Conservation (phyloP, 2,329 filamentous ascomycete species). For the Xylariaceae sp. region DNA sequence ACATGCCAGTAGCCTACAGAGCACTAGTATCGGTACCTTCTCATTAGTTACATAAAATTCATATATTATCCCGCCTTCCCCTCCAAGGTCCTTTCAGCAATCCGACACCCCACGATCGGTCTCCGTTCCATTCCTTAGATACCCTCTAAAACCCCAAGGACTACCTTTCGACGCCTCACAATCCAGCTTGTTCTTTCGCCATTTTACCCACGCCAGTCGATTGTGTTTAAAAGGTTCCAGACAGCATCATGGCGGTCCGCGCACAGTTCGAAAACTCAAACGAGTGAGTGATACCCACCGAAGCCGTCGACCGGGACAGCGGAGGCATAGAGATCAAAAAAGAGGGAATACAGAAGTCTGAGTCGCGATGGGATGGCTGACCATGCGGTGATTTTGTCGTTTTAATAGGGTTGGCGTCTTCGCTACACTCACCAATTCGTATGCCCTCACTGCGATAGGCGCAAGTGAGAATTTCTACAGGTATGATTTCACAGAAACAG, state of each 20-base stretch:
- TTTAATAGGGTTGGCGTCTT: conserved; percentile 86
- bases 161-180: not conserved
- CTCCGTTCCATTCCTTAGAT: not conserved
- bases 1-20: not conserved
- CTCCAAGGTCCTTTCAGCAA: not conserved
- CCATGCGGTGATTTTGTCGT: conserved; percentile 9
- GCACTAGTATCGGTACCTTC: no score
- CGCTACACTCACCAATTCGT: conserved; percentile 92
- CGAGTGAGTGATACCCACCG: conserved; percentile 58
- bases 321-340: not conserved
- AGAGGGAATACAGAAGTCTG: conserved; percentile 10
- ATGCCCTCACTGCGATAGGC: conserved; percentile 88
- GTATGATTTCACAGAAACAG: conserved; percentile 38
- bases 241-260: conserved; percentile 58
- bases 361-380: conserved; percentile 11
- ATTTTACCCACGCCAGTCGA: conserved; percentile 20
- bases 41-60: no score
- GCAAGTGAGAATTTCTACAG: conserved; percentile 99
- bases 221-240: conserved; percentile 20
- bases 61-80: not conserved
- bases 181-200: conserved; percentile 4
- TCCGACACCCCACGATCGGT: not conserved
- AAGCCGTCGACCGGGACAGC: conserved; percentile 14
- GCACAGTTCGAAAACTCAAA: conserved; percentile 87
- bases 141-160: not conserved